Evolutionary conservation across 83 land plant genomes (phyloP).

Genomic region (Isoetes engelmannii): DNA sequence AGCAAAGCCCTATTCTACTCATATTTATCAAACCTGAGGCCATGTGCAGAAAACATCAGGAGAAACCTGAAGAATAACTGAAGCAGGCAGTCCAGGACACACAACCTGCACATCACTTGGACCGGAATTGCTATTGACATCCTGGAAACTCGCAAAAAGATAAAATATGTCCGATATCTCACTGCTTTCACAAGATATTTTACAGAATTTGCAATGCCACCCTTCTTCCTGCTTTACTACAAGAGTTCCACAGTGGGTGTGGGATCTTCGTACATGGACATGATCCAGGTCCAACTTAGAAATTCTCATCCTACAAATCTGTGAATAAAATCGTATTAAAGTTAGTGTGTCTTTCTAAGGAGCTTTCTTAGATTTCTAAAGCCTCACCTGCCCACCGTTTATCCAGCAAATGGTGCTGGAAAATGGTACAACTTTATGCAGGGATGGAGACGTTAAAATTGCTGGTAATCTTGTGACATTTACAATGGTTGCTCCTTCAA

Average conservation of each 20-base stretch:
- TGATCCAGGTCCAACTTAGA: too few species aligned
- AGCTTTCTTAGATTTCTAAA: too few species aligned
- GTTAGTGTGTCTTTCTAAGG: neutral
- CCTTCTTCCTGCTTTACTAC: neutral
- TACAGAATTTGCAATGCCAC: neutral
- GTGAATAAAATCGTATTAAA: neutral
- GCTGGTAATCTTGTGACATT: conserved; percentile 24
- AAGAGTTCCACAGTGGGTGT: neutral
- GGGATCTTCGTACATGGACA: neutral
- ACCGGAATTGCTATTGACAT: neutral
- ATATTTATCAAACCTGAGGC: conserved; percentile 32
- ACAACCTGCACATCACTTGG: conserved; percentile 4
- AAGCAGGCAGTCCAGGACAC: conserved; percentile 18
- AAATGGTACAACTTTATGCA: conserved; percentile 18
- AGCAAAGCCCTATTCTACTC: too few species aligned
- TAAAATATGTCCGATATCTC: neutral
- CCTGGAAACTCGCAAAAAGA: neutral
- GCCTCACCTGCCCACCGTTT: too few species aligned
- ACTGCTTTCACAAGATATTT: conserved; percentile 6
- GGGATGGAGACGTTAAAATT: conserved; percentile 17
- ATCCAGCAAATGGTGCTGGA: too few species aligned
- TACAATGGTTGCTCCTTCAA: conserved; percentile 11
- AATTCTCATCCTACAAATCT: too few species aligned
- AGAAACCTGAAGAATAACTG: conserved; percentile 16
- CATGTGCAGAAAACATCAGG: conserved; percentile 13